Evolutionary conservation across 495 filamentous ascomycete genomes (phyloP).

Genomic region (Hypoxylon rickii): DNA sequence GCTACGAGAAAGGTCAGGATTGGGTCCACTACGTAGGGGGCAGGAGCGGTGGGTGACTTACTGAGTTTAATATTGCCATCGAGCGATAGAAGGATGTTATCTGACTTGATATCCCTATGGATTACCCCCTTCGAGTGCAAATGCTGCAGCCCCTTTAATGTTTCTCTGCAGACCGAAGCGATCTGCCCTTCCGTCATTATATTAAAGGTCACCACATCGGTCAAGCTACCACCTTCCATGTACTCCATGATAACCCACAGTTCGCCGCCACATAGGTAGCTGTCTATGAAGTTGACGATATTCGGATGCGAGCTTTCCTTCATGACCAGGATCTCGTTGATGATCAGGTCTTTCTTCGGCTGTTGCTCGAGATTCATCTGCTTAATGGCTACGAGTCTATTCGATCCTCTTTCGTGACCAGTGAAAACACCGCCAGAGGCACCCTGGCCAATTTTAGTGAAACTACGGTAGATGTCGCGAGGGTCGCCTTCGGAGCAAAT

Average conservation of each 20-base stretch:
- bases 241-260: slow-evolving; percentile 99
- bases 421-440: slow-evolving; percentile 96
- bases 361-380: slow-evolving; percentile 99
- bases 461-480: slow-evolving; percentile 78
- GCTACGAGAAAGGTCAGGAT: slow-evolving; percentile 59
- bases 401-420: slow-evolving; percentile 80
- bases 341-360: slow-evolving; percentile 98
- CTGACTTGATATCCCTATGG: slow-evolving; percentile 97
- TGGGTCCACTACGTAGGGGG: not conserved
- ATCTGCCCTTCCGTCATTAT: slow-evolving; percentile 98
- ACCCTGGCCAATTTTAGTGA: slow-evolving; percentile 96
- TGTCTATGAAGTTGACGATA: slow-evolving; percentile 99
- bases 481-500: slow-evolving; percentile 93
- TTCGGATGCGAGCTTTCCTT: slow-evolving; percentile 98
- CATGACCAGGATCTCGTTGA: slow-evolving; percentile 99
- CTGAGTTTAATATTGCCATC: slow-evolving; percentile 98
- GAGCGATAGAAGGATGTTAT: slow-evolving; percentile 93
- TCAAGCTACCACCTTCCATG: slow-evolving; percentile 97
- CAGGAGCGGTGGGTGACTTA: slow-evolving; percentile 53
- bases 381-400: slow-evolving; percentile 94
- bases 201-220: slow-evolving; percentile 98
- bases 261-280: slow-evolving; percentile 84
- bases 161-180: slow-evolving; percentile 92
- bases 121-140: slow-evolving; percentile 98
- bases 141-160: slow-evolving; percentile 88